Evolutionary conservation across 2,329 filamentous ascomycete genomes (phyloP).

Genomic region (Fusarium xylarioides): DNA sequence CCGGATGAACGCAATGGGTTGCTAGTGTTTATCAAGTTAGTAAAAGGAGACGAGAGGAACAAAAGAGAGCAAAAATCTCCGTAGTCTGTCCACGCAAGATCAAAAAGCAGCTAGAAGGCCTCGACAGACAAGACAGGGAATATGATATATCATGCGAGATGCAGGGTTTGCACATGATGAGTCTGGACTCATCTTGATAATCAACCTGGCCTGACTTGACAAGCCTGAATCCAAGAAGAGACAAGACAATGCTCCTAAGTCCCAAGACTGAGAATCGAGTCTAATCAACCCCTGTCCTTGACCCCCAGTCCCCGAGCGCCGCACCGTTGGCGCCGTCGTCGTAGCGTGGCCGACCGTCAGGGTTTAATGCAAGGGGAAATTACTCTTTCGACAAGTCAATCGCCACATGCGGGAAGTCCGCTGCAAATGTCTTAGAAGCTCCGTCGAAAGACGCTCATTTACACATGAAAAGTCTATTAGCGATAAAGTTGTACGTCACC

Average conservation of each 20-base stretch:
- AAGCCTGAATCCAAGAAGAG: neutral
- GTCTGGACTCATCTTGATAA: slow-evolving; percentile 4
- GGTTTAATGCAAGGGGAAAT: slow-evolving; percentile 44
- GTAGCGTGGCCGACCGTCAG: slow-evolving; percentile 35
- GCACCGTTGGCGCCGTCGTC: slow-evolving; percentile 42
- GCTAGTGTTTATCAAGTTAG: slow-evolving; percentile 12
- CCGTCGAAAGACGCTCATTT: neutral
- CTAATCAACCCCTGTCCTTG: slow-evolving; percentile 6
- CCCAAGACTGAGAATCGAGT: slow-evolving; percentile 14
- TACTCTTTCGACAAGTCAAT: slow-evolving; percentile 9
- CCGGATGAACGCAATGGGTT: neutral
- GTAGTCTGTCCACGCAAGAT: neutral
- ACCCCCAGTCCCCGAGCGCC: slow-evolving; percentile 30
- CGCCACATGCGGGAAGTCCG: slow-evolving; percentile 4
- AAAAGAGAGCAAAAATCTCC: slow-evolving; percentile 2
- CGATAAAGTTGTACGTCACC: neutral
- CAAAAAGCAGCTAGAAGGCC: neutral
- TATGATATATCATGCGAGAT: neutral
- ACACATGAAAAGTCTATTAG: neutral
- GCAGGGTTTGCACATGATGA: neutral
- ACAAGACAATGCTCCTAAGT: slow-evolving; percentile 1
- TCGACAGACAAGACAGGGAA: neutral
- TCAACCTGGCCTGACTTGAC: neutral
- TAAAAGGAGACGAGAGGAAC: neutral
- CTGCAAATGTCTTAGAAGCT: slow-evolving; percentile 3